Conservation (phyloP, 257 asterid species). For the Fraxinus americana region DNA sequence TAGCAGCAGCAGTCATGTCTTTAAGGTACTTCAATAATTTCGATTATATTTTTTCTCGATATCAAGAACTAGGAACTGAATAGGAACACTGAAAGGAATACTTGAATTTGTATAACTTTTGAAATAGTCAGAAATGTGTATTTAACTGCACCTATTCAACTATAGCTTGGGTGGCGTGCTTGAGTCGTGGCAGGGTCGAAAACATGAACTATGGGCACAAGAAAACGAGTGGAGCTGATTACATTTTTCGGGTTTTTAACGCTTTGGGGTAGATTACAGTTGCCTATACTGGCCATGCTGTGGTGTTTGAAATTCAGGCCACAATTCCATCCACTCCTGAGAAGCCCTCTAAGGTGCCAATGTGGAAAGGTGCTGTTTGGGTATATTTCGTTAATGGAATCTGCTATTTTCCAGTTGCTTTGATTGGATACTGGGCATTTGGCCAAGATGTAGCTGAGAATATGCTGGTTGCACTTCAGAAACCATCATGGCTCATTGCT, state of each 20-base stretch:
- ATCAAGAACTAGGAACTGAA: not conserved
- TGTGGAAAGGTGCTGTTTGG: conserved; percentile 94
- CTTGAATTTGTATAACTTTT: not conserved
- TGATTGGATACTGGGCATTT: conserved; percentile 83
- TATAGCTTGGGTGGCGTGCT: conserved; percentile 80
- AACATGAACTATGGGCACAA: conserved; percentile 71
- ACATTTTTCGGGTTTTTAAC: conserved; percentile 69
- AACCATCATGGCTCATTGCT: conserved; percentile 89
- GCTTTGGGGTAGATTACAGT: conserved; percentile 78
- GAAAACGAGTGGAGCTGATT: conserved; percentile 50
- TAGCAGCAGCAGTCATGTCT: conserved; percentile 92
- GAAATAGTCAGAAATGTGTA: not conserved
- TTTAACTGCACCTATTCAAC: conserved; percentile 65
- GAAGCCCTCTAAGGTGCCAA: conserved; percentile 73
- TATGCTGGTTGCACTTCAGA: conserved; percentile 65
- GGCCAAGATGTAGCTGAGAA: conserved; percentile 80
- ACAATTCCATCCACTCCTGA: conserved; percentile 89
- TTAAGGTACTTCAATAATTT: conserved; percentile 43
- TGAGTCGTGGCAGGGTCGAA: conserved; percentile 59
- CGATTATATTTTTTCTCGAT: not conserved
- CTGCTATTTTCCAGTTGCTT: conserved; percentile 84
- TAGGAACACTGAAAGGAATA: not conserved
- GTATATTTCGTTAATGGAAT: conserved; percentile 72
- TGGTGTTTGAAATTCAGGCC: conserved; percentile 82
- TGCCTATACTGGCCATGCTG: conserved; percentile 91